A percentile compares a stretch with the other conserved stretches of the same genome.
These are phyloP conservation scores for Nigrograna mackinnonii DNA, from an alignment of 2,329 filamentous ascomycete genomes.

Conservation along the genomic window DNA sequence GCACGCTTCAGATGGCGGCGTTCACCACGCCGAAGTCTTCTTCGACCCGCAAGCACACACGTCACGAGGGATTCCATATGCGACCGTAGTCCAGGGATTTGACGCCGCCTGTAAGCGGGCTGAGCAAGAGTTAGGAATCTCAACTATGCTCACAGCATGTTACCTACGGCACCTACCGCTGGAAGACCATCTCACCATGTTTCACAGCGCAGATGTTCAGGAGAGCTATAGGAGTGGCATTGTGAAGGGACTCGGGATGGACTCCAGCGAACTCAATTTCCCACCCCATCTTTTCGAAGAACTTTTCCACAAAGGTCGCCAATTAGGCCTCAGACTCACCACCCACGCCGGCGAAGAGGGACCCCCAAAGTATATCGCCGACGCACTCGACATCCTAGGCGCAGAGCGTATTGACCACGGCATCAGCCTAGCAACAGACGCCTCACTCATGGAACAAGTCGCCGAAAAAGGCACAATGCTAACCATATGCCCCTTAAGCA, in stretches of 20 bases:
- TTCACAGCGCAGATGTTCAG: constrained; percentile 49
- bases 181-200: constrained; percentile 56
- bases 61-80: constrained; percentile 63
- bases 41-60: constrained; percentile 81
- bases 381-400: constrained; percentile 64
- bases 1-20: constrained; percentile 65
- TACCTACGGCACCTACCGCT: constrained; percentile 72
- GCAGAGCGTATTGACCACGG: constrained; percentile 76
- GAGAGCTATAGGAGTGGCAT: constrained; percentile 53
- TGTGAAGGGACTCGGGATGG: constrained; percentile 68
- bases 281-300: constrained; percentile 60
- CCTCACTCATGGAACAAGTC: constrained; percentile 61
- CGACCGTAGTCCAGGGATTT: constrained; percentile 68
- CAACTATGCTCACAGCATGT: constrained; percentile 70
- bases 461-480: constrained; percentile 63
- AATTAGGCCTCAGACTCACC: constrained; percentile 63
- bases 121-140: constrained; percentile 65
- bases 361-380: constrained; percentile 66
- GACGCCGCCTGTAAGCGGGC: constrained; percentile 63
- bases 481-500: constrained; percentile 74
- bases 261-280: constrained; percentile 58
- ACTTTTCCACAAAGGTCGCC: constrained; percentile 60
- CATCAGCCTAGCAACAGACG: constrained; percentile 65
- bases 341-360: constrained; percentile 79
- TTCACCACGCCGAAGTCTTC: constrained; percentile 76